Base-by-base conservation (phyloP, 2,329 filamentous ascomycete genomes). In the Xenoacremonium recifei region DNA sequence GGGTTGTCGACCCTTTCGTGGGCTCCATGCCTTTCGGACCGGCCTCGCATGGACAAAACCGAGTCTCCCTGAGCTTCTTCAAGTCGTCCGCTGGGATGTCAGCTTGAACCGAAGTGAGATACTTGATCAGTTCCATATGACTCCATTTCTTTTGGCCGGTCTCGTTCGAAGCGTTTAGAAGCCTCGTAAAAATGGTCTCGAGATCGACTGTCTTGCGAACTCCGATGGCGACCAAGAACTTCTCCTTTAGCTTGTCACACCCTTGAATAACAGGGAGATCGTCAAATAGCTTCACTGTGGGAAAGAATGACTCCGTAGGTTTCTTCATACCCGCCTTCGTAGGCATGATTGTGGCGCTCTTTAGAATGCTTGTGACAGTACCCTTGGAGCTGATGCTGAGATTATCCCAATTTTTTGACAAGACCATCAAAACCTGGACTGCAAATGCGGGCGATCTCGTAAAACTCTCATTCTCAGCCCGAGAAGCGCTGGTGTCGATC, bases 171-270 rank as follows among this genome's bases (percentile, higher is more conserved):
- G 77, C 75, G 38, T 78, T 83, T 52, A 96, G 77, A 32, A 99
- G 76, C 33, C 92, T 80, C 18, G 87, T 86, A 57, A 99, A 97
- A 21, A 99, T 95, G 21, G 95, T 92, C 21, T 89, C 89, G 2
- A 99, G 72, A 54, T 99, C 93, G 16, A 99, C 84, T 0, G 93
- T 99, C 69, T 97, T 97, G 45, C 93, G 83, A 19, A 99, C 91
- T 3, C 93, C 92, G 21, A 99, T 72, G 2, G 87, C 80, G 3
- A 78, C 70, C 32, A 99, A 67, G 48, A 99, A 88, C 62, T 95
- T 96, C 34, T 97, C 92, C 61, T 96, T 97, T 11, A 96, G 79
- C 21, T 83, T 80, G 30, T 85, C 82, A 32, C 91, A 82, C 11
- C 80, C 82, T 50, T 84, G 80, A 2, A 97, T 82, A 11, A 85